A percentile compares a stretch with the other conserved stretches of the same genome.
These are phyloP conservation scores for Leptographium procerum DNA, from an alignment of 2,329 filamentous ascomycete species.

Conservation along the genomic window DNA sequence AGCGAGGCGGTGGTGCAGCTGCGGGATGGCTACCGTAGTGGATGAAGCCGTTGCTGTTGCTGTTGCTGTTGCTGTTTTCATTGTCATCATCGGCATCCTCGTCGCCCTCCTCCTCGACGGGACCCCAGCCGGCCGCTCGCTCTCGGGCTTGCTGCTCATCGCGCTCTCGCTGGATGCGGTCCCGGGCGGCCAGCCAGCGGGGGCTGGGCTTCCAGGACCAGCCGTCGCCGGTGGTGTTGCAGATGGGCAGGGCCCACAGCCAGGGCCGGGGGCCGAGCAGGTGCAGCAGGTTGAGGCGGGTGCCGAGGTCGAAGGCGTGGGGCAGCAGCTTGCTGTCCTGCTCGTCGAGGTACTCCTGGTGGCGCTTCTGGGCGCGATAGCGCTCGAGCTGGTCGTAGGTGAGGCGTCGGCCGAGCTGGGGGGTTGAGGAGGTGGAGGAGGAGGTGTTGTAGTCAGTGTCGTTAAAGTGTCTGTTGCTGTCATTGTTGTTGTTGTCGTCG, in stretches of 20 bases:
- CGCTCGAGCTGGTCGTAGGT: constrained; percentile 46
- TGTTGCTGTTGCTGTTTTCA: constrained; percentile 7
- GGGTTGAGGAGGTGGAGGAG: constrained; percentile 10
- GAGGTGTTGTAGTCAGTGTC: not conserved
- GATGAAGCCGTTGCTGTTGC: not conserved
- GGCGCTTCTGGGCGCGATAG: constrained; percentile 40
- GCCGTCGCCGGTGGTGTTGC: constrained; percentile 80
- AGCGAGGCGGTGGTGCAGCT: not conserved
- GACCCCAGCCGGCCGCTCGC: constrained; percentile 56
- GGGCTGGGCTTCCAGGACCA: constrained; percentile 87
- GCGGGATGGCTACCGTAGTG: not conserved
- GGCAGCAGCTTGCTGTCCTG: constrained; percentile 79
- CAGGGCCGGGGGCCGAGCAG: constrained; percentile 65
- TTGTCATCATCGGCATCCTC: constrained; percentile 10
- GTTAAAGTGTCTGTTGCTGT: not conserved
- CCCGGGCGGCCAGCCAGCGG: constrained; percentile 63
- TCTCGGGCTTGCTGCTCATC: constrained; percentile 52
- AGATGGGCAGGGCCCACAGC: constrained; percentile 71
- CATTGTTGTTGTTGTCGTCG: constrained; percentile 5
- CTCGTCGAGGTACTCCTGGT: constrained; percentile 74
- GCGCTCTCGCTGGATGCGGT: constrained; percentile 46
- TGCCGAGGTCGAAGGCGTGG: constrained; percentile 86
- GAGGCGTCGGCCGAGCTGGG: constrained; percentile 29
- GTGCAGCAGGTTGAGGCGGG: constrained; percentile 65
- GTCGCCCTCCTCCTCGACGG: constrained; percentile 18